A percentile compares a stretch with the other conserved stretches of the same genome.
These are phyloP conservation scores for Hypoxylon sp. DNA, from an alignment of 2,329 filamentous ascomycete genomes.

Conservation along the genomic window DNA sequence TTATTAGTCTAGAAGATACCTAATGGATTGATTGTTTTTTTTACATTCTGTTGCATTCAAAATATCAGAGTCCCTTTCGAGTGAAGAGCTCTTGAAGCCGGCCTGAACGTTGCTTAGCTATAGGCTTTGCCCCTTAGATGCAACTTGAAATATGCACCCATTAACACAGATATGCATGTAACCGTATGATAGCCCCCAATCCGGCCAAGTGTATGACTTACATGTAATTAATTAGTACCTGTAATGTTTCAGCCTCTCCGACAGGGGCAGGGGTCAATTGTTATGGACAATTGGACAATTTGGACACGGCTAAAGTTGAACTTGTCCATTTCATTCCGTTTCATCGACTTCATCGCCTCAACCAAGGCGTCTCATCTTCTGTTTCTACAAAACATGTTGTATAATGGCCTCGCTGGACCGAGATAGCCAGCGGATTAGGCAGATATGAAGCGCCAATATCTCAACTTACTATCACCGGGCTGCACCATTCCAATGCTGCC, in stretches of 20 bases:
- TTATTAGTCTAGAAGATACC: constrained; percentile 19
- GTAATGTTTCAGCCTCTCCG: constrained; percentile 27
- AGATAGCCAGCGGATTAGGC: constrained; percentile 36
- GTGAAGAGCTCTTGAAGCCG: too few relatives aligned
- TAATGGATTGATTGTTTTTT: constrained; percentile 19
- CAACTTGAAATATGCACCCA: too few relatives aligned
- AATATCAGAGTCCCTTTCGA: too few relatives aligned
- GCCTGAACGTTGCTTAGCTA: too few relatives aligned
- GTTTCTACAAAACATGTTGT: constrained; percentile 11
- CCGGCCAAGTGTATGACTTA: not conserved
- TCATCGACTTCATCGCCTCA: constrained; percentile 10
- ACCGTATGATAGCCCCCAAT: too few relatives aligned
- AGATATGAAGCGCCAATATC: constrained; percentile 27
- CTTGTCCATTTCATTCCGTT: constrained; percentile 16
- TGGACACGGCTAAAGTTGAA: constrained; percentile 31
- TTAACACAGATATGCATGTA: too few relatives aligned
- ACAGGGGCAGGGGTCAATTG: constrained; percentile 15
- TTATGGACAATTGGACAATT: too few relatives aligned
- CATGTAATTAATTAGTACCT: not conserved
- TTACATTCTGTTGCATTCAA: too few relatives aligned
- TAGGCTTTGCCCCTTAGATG: too few relatives aligned
- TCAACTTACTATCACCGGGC: constrained; percentile 29
- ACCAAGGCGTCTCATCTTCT: not conserved
- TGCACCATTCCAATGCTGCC: constrained; percentile 32
- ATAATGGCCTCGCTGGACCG: constrained; percentile 40